Base-by-base conservation (phyloP, 1,284 basidiomycete species). In the Cutaneotrichosporon cavernicola region DNA sequence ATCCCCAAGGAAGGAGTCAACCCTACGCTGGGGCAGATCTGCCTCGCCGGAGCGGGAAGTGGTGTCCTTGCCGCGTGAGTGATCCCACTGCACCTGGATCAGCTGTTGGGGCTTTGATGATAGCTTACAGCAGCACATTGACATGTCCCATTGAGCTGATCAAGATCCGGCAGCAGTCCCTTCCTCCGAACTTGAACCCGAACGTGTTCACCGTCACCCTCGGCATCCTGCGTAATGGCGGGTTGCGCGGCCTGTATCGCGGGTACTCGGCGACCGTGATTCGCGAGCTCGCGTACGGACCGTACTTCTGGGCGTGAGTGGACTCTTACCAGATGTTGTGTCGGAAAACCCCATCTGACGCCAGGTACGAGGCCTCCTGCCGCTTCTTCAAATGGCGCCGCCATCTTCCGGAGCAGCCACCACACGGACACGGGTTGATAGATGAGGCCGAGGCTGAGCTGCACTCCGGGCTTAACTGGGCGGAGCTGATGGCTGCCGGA, bases 101-200 rank as follows among this genome's bases (percentile, higher is more conserved):
- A 46, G 43, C 43, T 46, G 18, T 3, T 46, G 34, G 34, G 2
- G 40, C 14, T 7, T 46, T 2, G 6, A 7, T 2, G 6, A 16
- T 31, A 40, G 38, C 56, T 57, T 30, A 60, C 51, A 34, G 8
- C 73, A 92, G 90, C 8, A 71, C 90, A 10, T 81, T 94, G 52
- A 90, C 90, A 2, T 88, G 89, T 2, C 91, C 91, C 0, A 89
- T 87, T 14, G 92, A 95, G 72, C 83, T 92, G 0, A 84, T 94
- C 80, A 95, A 94, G 83, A 91, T 92, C 72, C 86, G 89, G 13
- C 91, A 94, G 81, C 84, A 78, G 82, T 87, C 68, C 73, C 84
- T 73, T 55, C 80, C 75, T 34, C 77, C 70, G 2, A 72, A 73
- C 64, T 65, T 72, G 63, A 79, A 71, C 69, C 81, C 65, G 81